These are phyloP conservation scores for Candolleomyces eurysporus DNA, from an alignment of 768 basidiomycete species.

Conservation along the genomic window DNA sequence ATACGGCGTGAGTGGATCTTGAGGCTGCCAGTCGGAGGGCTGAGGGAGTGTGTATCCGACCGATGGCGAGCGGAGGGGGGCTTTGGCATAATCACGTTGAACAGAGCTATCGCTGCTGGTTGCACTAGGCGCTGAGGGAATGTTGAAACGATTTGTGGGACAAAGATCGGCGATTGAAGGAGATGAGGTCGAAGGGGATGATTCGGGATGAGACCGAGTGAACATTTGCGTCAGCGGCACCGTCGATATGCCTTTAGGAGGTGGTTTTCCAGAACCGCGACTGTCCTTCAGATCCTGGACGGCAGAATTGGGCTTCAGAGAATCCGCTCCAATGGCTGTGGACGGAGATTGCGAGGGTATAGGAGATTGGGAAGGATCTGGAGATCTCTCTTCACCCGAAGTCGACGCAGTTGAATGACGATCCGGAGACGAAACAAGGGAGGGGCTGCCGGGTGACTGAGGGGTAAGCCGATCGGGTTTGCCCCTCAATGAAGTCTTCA, in stretches of 20 bases:
- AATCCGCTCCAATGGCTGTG: neutral
- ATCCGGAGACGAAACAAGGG: neutral
- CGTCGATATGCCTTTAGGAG: neutral
- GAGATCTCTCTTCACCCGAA: slow-evolving; percentile 8
- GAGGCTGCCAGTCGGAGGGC: neutral
- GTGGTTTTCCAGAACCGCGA: neutral
- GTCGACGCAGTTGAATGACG: slow-evolving; percentile 8
- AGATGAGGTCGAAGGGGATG: neutral
- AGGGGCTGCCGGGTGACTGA: neutral
- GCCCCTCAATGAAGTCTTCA: neutral
- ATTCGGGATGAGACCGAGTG: neutral
- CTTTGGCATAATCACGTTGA: neutral
- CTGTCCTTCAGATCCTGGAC: neutral
- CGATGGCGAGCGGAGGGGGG: neutral
- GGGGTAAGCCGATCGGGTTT: slow-evolving; percentile 2
- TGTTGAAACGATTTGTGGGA: neutral
- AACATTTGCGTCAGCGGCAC: slow-evolving; percentile 4
- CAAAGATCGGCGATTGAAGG: slow-evolving; percentile 1
- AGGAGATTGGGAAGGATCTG: neutral
- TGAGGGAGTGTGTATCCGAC: neutral
- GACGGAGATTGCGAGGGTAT: slow-evolving; percentile 11
- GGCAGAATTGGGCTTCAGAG: neutral
- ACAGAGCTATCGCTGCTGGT: neutral
- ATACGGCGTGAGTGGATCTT: neutral
- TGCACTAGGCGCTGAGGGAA: neutral